Evolutionary conservation across 2,329 filamentous ascomycete species (phyloP).

Genomic region (Salinomyces thailandicus): DNA sequence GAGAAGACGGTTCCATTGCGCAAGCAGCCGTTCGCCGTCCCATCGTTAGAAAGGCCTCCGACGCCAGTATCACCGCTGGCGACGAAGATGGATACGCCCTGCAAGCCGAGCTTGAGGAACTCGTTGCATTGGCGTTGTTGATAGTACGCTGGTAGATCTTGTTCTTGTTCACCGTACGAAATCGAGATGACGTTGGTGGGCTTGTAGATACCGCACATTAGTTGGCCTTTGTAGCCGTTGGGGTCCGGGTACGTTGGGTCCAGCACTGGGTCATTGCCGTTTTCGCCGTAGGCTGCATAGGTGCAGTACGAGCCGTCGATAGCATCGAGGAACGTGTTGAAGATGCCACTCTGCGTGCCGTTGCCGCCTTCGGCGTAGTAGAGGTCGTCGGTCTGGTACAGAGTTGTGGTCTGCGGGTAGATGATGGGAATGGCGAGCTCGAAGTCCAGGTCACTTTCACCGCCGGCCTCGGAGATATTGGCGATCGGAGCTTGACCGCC

Average conservation of each 20-base stretch:
- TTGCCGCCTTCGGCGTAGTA: slow-evolving; percentile 25
- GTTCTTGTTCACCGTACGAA: slow-evolving; percentile 49
- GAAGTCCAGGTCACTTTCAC: slow-evolving; percentile 42
- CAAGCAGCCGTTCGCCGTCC: slow-evolving; percentile 23
- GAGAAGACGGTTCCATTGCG: slow-evolving; percentile 17
- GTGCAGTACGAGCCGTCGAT: slow-evolving; percentile 25
- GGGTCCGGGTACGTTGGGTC: slow-evolving; percentile 40
- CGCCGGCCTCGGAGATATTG: slow-evolving; percentile 20
- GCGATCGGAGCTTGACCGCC: slow-evolving; percentile 13
- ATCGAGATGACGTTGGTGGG: slow-evolving; percentile 50
- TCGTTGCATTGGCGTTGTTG: slow-evolving; percentile 38
- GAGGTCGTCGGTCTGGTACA: slow-evolving; percentile 38
- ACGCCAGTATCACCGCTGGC: slow-evolving; percentile 41
- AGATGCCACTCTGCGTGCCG: slow-evolving; percentile 24
- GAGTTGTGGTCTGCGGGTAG: slow-evolving; percentile 41
- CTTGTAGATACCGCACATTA: slow-evolving; percentile 40
- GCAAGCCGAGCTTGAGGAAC: slow-evolving; percentile 41
- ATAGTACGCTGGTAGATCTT: slow-evolving; percentile 44
- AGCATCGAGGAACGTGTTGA: slow-evolving; percentile 35
- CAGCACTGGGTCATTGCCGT: slow-evolving; percentile 37
- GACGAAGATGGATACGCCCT: slow-evolving; percentile 40
- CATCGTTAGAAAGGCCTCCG: slow-evolving; percentile 5
- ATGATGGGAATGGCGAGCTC: slow-evolving; percentile 41
- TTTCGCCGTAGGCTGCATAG: slow-evolving; percentile 26
- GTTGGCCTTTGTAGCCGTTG: slow-evolving; percentile 39